phyloP scores from a whole-genome alignment of 176 grass and related monocot genomes.

The Panicum miliaceum region DNA sequence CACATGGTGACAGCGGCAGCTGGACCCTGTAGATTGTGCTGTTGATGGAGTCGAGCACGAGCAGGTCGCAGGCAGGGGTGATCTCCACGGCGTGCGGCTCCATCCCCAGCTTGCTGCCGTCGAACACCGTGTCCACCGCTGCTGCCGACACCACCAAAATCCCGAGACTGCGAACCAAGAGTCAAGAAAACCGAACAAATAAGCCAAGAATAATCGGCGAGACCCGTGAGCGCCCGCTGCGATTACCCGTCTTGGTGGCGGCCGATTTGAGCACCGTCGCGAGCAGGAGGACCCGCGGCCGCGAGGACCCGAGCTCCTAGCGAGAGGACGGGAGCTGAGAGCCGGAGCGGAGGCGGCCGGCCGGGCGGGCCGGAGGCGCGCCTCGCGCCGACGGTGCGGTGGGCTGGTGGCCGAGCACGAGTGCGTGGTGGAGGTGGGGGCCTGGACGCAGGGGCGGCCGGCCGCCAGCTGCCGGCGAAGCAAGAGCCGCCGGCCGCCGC shows the following conservation, averaged over 20 bases:
- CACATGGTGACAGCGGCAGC: constrained; percentile 83
- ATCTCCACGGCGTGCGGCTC: constrained; percentile 85
- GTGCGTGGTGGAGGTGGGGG: too few species aligned
- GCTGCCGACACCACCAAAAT: constrained; percentile 36
- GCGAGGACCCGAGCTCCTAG: too few species aligned
- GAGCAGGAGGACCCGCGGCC: too few species aligned
- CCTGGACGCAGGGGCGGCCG: too few species aligned
- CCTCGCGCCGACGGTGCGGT: too few species aligned
- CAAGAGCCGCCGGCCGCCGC: too few species aligned
- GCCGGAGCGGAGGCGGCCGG: too few species aligned
- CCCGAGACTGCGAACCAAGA: neutral
- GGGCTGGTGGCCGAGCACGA: too few species aligned
- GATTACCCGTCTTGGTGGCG: constrained; percentile 67
- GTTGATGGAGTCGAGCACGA: constrained; percentile 96
- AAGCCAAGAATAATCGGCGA: constrained; percentile 40
- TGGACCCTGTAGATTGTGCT: constrained; percentile 91
- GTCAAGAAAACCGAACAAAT: constrained; percentile 24
- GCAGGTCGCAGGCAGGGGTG: constrained; percentile 77
- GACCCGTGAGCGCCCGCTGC: neutral
- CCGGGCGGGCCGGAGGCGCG: too few species aligned
- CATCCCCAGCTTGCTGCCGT: constrained; percentile 96
- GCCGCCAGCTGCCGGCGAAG: too few species aligned
- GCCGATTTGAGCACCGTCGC: constrained; percentile 81
- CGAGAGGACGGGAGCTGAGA: too few species aligned
- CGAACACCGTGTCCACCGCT: constrained; percentile 90